These are phyloP conservation scores for Sporothrix euskadiensis DNA, from an alignment of 2,329 filamentous ascomycete genomes.

Conservation along the genomic window DNA sequence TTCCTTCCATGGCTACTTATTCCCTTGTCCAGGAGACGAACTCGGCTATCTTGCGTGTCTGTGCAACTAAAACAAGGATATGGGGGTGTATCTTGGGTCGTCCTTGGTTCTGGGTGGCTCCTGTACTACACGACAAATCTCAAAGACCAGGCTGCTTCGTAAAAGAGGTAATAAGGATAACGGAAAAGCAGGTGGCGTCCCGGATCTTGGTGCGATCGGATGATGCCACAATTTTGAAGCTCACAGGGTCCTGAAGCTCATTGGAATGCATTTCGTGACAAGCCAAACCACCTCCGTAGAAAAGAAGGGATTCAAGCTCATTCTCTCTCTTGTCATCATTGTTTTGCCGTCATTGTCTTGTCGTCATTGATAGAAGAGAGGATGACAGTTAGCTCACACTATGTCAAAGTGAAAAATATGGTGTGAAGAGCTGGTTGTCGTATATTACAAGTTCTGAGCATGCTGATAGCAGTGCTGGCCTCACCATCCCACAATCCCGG, in stretches of 20 bases:
- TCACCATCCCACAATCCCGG: neutral
- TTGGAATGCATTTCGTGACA: neutral
- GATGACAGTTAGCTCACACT: too few relatives aligned
- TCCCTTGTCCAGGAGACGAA: too few relatives aligned
- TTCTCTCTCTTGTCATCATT: neutral
- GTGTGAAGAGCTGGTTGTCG: neutral
- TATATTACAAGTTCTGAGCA: neutral
- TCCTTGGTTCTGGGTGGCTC: neutral
- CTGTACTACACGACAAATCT: neutral
- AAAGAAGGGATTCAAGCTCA: neutral
- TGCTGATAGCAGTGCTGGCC: neutral
- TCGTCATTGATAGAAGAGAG: neutral
- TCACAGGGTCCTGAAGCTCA: neutral
- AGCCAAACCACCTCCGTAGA: neutral
- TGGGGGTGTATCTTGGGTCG: neutral
- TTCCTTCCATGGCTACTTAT: neutral
- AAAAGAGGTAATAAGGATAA: neutral
- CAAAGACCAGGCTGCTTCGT: neutral
- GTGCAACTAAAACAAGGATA: neutral
- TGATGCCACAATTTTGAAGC: neutral
- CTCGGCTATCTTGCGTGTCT: constrained; percentile 14
- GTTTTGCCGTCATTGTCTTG: neutral
- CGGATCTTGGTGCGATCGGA: neutral
- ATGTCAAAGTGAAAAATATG: neutral
- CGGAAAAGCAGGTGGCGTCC: neutral